phyloP scores from a whole-genome alignment of 306 rosid species.

The Morella rubra region DNA sequence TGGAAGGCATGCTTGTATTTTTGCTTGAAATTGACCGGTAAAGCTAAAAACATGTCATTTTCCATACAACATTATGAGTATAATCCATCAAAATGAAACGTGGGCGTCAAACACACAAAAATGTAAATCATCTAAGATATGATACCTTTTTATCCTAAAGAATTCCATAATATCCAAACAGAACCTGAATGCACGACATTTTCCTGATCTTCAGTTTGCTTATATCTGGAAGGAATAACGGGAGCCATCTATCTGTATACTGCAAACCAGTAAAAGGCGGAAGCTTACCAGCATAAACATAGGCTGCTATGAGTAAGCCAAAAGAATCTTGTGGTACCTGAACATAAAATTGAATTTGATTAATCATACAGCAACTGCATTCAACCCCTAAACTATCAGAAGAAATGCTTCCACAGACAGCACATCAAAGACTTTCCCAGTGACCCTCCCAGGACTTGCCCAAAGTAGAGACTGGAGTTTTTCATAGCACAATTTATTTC shows the following conservation, averaged over 20 bases:
- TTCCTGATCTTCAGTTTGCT: constrained; percentile 6
- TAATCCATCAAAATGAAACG: background rate
- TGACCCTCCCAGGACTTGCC: constrained; percentile 19
- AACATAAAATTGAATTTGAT: background rate
- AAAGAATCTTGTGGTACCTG: background rate
- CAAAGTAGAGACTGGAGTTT: background rate
- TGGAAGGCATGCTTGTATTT: background rate
- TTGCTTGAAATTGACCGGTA: background rate
- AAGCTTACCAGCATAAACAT: background rate
- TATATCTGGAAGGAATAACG: background rate
- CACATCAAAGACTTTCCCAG: background rate
- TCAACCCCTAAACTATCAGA: constrained; percentile 8
- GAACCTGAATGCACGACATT: background rate
- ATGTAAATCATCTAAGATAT: background rate
- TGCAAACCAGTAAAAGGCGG: background rate
- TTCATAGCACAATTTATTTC: background rate
- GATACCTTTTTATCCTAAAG: background rate
- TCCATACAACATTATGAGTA: background rate
- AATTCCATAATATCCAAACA: constrained; percentile 5
- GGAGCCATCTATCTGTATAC: background rate
- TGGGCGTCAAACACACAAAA: background rate
- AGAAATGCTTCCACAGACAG: constrained; percentile 7
- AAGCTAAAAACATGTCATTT: background rate
- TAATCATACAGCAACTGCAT: background rate
- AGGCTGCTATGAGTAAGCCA: background rate